Percentiles rank a stretch among this genome's conserved stretches.
phyloP scores from a whole-genome alignment of 2,329 filamentous ascomycete genomes.

The Mycocentrospora acerina region DNA sequence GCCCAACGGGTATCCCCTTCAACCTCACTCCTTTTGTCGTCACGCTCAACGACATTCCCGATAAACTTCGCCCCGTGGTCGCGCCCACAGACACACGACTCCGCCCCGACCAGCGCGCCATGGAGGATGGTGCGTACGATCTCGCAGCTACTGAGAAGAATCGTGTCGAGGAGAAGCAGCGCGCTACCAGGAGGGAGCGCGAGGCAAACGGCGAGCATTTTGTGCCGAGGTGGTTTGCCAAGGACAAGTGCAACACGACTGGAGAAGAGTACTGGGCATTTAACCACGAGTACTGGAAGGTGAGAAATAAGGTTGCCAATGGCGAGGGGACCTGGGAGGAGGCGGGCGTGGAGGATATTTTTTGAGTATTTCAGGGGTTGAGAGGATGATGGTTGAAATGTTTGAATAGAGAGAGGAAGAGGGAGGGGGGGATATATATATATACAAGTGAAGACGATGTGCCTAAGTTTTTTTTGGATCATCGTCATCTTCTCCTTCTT shows the following conservation, averaged over 20 bases:
- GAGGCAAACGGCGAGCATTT: conserved; percentile 83
- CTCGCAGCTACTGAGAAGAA: conserved; percentile 92
- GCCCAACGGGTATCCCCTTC: conserved; percentile 86
- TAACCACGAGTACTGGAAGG: conserved; percentile 84
- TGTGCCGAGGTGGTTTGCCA: conserved; percentile 79
- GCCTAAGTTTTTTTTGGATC: too few relatives aligned
- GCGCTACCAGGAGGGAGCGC: conserved; percentile 69
- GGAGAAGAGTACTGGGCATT: conserved; percentile 91
- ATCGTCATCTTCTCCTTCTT: too few relatives aligned
- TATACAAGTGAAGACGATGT: too few relatives aligned
- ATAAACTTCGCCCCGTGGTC: conserved; percentile 73
- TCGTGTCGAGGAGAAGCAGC: conserved; percentile 87
- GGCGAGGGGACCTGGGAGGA: conserved; percentile 65
- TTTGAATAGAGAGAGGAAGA: neutral
- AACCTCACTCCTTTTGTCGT: conserved; percentile 96
- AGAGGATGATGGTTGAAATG: too few relatives aligned
- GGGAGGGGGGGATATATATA: neutral
- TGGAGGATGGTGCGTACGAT: conserved; percentile 98
- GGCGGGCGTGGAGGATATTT: conserved; percentile 72
- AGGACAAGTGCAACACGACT: conserved; percentile 71
- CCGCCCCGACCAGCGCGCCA: conserved; percentile 90
- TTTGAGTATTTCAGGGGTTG: conserved; percentile 40
- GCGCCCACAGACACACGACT: conserved; percentile 93
- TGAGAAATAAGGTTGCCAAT: conserved; percentile 65
- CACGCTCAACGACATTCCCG: conserved; percentile 88